Conservation (phyloP, 208 protist species). For the Leptomonas pyrrhocoris region DNA sequence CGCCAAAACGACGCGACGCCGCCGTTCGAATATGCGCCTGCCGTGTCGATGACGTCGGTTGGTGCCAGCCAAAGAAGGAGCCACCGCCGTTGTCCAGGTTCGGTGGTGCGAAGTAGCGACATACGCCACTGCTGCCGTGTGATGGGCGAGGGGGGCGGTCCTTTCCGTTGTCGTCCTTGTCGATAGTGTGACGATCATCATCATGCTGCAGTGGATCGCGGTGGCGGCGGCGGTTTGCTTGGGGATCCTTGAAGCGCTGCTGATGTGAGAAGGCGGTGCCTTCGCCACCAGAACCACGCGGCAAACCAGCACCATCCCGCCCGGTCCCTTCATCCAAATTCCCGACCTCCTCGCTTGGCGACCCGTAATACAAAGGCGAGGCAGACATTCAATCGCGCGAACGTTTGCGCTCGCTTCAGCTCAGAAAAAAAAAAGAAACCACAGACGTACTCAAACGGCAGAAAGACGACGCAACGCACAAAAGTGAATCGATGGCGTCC, state of each 20-base stretch:
- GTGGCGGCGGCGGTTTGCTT: too few species aligned
- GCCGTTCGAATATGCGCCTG: background rate
- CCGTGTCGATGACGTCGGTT: background rate
- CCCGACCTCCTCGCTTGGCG: background rate
- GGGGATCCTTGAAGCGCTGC: too few species aligned
- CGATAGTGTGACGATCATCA: background rate
- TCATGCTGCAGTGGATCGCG: too few species aligned
- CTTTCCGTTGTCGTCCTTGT: background rate
- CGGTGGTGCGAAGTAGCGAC: too few species aligned
- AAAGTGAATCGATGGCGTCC: too few species aligned
- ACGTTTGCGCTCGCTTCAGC: background rate
- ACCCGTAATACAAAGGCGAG: background rate
- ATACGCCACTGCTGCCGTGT: too few species aligned
- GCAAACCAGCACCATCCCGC: too few species aligned
- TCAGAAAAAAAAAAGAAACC: slow-evolving; percentile 15
- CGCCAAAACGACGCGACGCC: background rate
- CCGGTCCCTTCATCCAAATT: too few species aligned
- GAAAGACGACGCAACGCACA: background rate
- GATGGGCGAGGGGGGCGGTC: too few species aligned
- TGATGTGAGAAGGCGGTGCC: background rate
- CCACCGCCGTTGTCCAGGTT: background rate
- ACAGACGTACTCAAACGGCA: background rate
- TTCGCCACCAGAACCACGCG: background rate
- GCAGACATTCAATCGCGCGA: background rate
- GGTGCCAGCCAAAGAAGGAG: background rate